A percentile compares a stretch with the other conserved stretches of the same genome.
phyloP scores from a whole-genome alignment of 106 monocot species.

The Hemerocallis citrina region DNA sequence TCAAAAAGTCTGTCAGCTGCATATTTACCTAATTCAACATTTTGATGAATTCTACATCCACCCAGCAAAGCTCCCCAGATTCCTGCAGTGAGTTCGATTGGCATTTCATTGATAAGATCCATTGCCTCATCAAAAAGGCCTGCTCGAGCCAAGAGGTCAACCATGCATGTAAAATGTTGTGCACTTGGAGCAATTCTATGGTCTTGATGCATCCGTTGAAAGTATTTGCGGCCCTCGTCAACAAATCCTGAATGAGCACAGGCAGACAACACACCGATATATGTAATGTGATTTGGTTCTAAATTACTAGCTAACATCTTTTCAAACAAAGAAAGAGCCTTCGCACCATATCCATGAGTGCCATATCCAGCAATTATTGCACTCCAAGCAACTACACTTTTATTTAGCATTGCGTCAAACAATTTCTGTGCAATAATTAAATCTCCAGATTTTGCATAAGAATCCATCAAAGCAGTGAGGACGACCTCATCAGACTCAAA shows the following conservation, averaged over 20 bases:
- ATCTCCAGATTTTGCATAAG: conserved; percentile 23
- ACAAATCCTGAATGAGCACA: conserved; percentile 12
- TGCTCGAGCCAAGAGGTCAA: conserved; percentile 9
- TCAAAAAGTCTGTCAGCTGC: conserved; percentile 15
- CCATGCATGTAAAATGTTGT: conserved; percentile 14
- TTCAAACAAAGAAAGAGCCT: conserved; percentile 3
- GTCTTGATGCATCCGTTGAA: neutral
- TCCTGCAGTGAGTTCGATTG: conserved; percentile 1
- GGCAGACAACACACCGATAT: conserved; percentile 7
- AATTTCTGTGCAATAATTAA: conserved; percentile 2
- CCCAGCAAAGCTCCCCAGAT: conserved; percentile 14
- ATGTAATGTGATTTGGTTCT: conserved; percentile 11
- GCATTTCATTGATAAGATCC: conserved; percentile 10
- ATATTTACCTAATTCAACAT: conserved; percentile 12
- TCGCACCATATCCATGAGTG: neutral
- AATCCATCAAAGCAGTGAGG: conserved; percentile 16
- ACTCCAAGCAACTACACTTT: conserved; percentile 15
- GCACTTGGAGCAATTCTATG: conserved; percentile 5
- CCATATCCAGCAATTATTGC: conserved; percentile 14
- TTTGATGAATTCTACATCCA: conserved; percentile 12
- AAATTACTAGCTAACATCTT: conserved; percentile 11
- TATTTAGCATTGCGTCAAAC: conserved; percentile 9
- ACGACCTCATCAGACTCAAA: conserved; percentile 13
- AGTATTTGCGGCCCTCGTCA: neutral
- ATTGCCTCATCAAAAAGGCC: conserved; percentile 11